phyloP scores from a whole-genome alignment of 108 stramenopile genomes.

The Bacterosira constricta region DNA sequence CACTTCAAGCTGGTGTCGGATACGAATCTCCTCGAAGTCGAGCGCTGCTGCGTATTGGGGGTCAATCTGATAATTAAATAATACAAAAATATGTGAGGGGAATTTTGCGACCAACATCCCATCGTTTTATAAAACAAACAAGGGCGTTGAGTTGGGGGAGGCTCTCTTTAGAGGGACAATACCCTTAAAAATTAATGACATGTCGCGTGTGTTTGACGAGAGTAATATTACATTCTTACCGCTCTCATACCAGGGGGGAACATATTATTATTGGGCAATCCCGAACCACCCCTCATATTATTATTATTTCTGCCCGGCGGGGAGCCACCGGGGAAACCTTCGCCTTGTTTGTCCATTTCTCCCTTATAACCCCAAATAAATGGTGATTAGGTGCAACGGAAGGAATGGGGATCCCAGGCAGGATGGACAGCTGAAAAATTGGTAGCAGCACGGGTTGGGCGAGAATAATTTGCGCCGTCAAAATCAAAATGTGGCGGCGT shows the following conservation, averaged over 20 bases:
- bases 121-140: background rate
- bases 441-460: background rate
- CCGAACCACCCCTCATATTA: constrained; percentile 6
- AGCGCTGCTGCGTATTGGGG: constrained; percentile 31
- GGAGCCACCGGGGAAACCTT: background rate
- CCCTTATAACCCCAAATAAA: background rate
- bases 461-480: background rate
- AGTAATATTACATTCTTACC: constrained; percentile 16
- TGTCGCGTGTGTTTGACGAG: background rate
- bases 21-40: constrained; percentile 37
- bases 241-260: constrained; percentile 18
- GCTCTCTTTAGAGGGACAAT: no score
- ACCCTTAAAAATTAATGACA: no score
- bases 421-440: no score
- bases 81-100: background rate
- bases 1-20: constrained; percentile 26
- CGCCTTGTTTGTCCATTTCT: constrained; percentile 27
- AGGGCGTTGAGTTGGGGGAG: background rate
- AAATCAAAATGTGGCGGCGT: background rate
- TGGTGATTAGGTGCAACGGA: background rate
- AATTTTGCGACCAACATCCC: background rate
- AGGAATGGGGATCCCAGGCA: background rate
- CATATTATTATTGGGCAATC: background rate
- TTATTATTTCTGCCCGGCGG: constrained; percentile 11
- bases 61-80: constrained; percentile 11